phyloP scores from a whole-genome alignment of 768 basidiomycete species.

The Tubosaeta sp. region DNA sequence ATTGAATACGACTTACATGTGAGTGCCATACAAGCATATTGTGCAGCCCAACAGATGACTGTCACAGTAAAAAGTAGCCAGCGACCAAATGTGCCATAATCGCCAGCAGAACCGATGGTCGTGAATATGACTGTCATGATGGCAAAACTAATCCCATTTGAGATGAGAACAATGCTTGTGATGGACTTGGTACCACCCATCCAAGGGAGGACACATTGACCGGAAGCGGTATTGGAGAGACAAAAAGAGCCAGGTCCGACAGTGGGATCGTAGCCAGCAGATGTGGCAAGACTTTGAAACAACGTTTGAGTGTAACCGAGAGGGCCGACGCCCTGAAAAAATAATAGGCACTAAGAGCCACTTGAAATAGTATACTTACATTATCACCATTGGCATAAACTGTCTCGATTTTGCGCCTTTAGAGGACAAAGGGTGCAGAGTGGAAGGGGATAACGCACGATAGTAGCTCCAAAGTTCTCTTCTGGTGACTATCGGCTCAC shows the following conservation, averaged over 20 bases:
- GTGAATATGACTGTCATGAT: conserved; percentile 82
- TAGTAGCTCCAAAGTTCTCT: conserved; percentile 81
- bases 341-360: neutral
- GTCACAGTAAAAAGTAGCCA: conserved; percentile 75
- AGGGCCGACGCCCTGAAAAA: conserved; percentile 61
- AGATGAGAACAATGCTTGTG: conserved; percentile 69
- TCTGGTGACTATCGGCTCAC: conserved; percentile 69
- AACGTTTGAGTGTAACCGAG: conserved; percentile 64
- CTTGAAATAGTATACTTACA: conserved; percentile 34
- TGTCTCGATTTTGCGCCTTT: conserved; percentile 20
- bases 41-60: conserved; percentile 73
- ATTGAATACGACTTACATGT: conserved; percentile 44
- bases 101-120: conserved; percentile 52
- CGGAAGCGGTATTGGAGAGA: conserved; percentile 49
- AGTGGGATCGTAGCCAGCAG: conserved; percentile 72
- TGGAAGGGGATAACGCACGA: conserved; percentile 31
- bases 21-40: conserved; percentile 72
- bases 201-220: conserved; percentile 79
- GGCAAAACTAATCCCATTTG: conserved; percentile 74
- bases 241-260: conserved; percentile 71
- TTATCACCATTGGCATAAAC: conserved; percentile 84
- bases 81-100: conserved; percentile 54
- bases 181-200: conserved; percentile 67
- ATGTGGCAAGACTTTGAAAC: conserved; percentile 67
- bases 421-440: neutral